Evolutionary conservation across 2,329 filamentous ascomycete species (phyloP).

Genomic region (Blumeria graminis): DNA sequence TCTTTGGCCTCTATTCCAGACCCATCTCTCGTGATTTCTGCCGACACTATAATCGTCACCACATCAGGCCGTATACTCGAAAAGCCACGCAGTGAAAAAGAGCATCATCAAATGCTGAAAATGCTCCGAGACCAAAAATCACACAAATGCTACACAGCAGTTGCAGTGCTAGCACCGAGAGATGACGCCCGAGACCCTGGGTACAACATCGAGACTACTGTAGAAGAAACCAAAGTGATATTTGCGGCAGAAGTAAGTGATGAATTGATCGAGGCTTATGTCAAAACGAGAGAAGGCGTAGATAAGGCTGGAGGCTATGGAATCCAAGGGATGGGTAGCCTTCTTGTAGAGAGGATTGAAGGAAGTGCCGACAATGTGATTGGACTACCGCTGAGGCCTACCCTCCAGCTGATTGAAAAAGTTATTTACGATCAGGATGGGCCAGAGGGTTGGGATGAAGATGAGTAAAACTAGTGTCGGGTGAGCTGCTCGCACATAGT

Average conservation of each 20-base stretch:
- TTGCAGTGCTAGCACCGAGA: conserved; percentile 62
- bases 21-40: conserved; percentile 64
- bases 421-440: conserved; percentile 55
- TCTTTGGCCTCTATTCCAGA: conserved; percentile 25
- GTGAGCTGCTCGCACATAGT: too few relatives aligned
- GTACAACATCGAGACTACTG: conserved; percentile 56
- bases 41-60: conserved; percentile 74
- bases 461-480: conserved; percentile 3
- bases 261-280: conserved; percentile 63
- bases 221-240: conserved; percentile 78
- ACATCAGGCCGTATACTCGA: conserved; percentile 58
- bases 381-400: conserved; percentile 59
- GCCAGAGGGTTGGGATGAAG: conserved; percentile 22
- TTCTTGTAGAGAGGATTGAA: conserved; percentile 73
- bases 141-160: conserved; percentile 70
- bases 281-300: conserved; percentile 67
- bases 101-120: conserved; percentile 68
- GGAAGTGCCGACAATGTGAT: conserved; percentile 88
- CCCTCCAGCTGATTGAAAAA: conserved; percentile 64
- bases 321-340: conserved; percentile 66
- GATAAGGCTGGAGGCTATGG: conserved; percentile 96
- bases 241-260: conserved; percentile 58
- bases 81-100: conserved; percentile 61
- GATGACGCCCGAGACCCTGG: conserved; percentile 63
- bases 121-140: conserved; percentile 49